Evolutionary conservation across 352 stramenopile genomes (phyloP), one percentile per base, ranked within the genome.

Genomic region (Globisporangium abappressorium): DNA sequence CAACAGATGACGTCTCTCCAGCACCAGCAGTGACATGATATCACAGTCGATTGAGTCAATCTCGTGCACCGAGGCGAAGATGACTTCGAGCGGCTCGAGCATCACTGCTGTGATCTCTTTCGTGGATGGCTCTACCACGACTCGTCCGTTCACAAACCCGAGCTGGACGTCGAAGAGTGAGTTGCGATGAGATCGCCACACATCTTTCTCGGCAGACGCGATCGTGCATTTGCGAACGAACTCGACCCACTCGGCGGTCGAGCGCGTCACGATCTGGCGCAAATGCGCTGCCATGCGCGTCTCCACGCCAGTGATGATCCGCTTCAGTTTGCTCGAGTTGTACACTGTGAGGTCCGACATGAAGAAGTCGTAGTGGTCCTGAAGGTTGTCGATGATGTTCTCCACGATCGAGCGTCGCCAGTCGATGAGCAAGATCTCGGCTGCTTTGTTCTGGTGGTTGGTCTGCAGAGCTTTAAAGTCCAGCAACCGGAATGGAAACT

Each of bases 321-420:
- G 74, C 38, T 85, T 77, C 6, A 98, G 76, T 12, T 71, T 74
- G 49, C 82, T 86, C 8, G 41, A 28, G 5, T 70, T 46, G 65
- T 95, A 98, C 2, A 73, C 70, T 2, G 69, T 62, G 2, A 70
- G 57, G 61, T 98, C 90, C 0, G 90, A 95, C 26, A 97, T 80
- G 68, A 98, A 98, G 67, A 98, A 94, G 62, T 98, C 92, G 64
- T 91, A 98, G 66, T 96, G 82, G 67, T 98, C 94, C 71, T 98
- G 94, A 5, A 98, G 74, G 66, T 96, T 97, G 76, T 98, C 94
- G 70, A 98, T 95, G 46, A 98, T 82, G 58, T 96, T 97, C 74
- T 98, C 94, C 9, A 95, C 79, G 38, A 98, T 93, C 2, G 90
- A 81, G 11, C 90, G 86, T 15, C 91, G 81, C 91, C 93, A 98